Base-by-base conservation (phyloP, 106 monocot genomes). In the Vanilla planifolia region DNA sequence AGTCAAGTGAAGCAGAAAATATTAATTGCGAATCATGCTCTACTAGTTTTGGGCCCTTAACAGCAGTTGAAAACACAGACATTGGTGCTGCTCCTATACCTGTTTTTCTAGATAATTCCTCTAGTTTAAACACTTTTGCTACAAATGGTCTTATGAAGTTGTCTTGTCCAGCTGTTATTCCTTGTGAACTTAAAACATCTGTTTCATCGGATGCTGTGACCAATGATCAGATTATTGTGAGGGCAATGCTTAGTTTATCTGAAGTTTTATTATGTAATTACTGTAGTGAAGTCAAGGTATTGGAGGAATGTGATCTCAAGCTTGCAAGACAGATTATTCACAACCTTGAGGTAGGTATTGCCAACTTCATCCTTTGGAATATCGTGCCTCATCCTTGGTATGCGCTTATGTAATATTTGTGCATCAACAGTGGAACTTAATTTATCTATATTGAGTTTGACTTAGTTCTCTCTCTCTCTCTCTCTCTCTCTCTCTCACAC, bases 221-320 rank as follows among this genome's bases (percentile, higher is more conserved):
- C 16, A 44, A 75, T 66, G 25, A 16, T 56, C 23, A 24, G 16
- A 11, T 58, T 16, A 47, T 80, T 69, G 47, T 85, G 43, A 66
- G 76, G 48, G 67, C 68, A 51, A 69, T 85, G 67, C 75, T 62
- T 63, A 27, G 51, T 42, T 43, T 61, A 57, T 57, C 57, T 8
- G 57, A 57, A 35, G 20, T 57, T 33, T 21, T 57, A 1, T 10
- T 35, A 33, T 57, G 20, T 21, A 33, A 57, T 35, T 35, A 20
- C 35, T 36, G 57, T 35, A 57, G 28, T 57, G 35, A 57, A 19
- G 35, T 19, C 3, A 8, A 57, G 6, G 33, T 20, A 1, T 57
- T 19, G 17, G 35, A 57, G 21, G 35, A 57, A 35, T 29, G 53
- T 53, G 57, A 57, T 33, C 57, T 57, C 21, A 57, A 57, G 35